phyloP scores from a whole-genome alignment of 2,329 filamentous ascomycete genomes.

The Diaporthe citriasiana region DNA sequence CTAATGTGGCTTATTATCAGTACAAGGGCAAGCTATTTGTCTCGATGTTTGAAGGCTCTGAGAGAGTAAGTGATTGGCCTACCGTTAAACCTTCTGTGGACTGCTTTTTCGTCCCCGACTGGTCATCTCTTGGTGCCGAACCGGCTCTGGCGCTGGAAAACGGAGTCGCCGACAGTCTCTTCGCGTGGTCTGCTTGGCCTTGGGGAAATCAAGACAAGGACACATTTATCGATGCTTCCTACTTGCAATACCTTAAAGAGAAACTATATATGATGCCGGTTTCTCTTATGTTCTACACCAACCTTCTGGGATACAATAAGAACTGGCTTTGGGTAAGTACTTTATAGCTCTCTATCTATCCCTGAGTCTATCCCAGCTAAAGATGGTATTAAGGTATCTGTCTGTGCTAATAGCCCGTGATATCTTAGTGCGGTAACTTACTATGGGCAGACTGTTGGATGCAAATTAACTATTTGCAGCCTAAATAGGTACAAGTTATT shows the following conservation, averaged over 20 bases:
- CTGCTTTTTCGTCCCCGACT: slow-evolving; percentile 62
- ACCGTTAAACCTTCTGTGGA: slow-evolving; percentile 54
- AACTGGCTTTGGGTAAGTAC: slow-evolving; percentile 68
- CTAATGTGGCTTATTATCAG: slow-evolving; percentile 48
- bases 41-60: slow-evolving; percentile 65
- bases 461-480: slow-evolving; percentile 66
- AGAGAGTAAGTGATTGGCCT: slow-evolving; percentile 58
- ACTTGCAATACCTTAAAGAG: slow-evolving; percentile 49
- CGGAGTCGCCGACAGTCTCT: slow-evolving; percentile 52
- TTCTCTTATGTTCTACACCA: slow-evolving; percentile 72
- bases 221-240: slow-evolving; percentile 52
- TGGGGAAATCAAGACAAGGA: slow-evolving; percentile 48
- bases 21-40: slow-evolving; percentile 57
- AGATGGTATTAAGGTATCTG: too few species aligned
- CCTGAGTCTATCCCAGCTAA: too few species aligned
- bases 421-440: background rate
- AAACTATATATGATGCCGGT: slow-evolving; percentile 65
- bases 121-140: slow-evolving; percentile 55
- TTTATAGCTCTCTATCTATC: too few species aligned
- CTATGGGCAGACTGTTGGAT: slow-evolving; percentile 73
- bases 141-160: slow-evolving; percentile 41
- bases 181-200: slow-evolving; percentile 57
- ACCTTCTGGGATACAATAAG: slow-evolving; percentile 68
- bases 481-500: slow-evolving; percentile 59
- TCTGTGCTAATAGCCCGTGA: too few species aligned